Evolutionary conservation across 2,329 filamentous ascomycete species (phyloP), one percentile per base, ranked within the genome.

Genomic region (Pseudocercospora musae): DNA sequence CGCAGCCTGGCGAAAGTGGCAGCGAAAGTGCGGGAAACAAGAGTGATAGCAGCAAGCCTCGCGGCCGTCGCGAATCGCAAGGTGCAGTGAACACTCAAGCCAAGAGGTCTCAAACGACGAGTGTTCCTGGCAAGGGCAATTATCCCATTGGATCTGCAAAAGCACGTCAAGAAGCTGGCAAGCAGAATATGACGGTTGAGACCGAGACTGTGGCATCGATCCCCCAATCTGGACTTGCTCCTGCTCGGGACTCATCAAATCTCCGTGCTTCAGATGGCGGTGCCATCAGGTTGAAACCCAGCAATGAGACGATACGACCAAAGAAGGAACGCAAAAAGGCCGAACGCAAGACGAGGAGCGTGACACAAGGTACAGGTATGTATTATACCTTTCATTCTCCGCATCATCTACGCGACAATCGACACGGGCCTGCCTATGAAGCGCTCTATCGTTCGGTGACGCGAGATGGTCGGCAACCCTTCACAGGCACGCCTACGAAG

Each of bases 121-220:
- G 87, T 76, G 52, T 54, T 21, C 29, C 52, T 37, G 29, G 52
- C 21, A 80, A 91, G 66, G 81, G 89, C 64, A 91, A 91, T 8
- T 86, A 87, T 55, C 84, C 88, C 64, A 84, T 90, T 44, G 80
- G 80, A 57, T 78, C 79, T 59, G 79, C 82, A 60, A 91, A 92
- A 73, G 82, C 85, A 33, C 91, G 93, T 74, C 80, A 78, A 10
- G 80, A 83, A 57, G 91, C 96, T 73, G 88, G 87, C n/a, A 89
- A 90, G 37, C 87, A 89, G 73, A 95, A 91, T 71, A 97, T 99
- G 92, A 98, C 92, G 9, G 94, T 98, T 13, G 95, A 99, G 79
- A 97, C 95, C 0, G 95, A 99, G 77, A 96, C 93, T 0, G 95
- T 99, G 40, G 89, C 87, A 48, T 96, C 93, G 2, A 90, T 97